Percentiles rank a stretch among this genome's conserved stretches.
Evolutionary conservation across 257 asterid genomes (phyloP).

Genomic region (Nicotiana knightiana): DNA sequence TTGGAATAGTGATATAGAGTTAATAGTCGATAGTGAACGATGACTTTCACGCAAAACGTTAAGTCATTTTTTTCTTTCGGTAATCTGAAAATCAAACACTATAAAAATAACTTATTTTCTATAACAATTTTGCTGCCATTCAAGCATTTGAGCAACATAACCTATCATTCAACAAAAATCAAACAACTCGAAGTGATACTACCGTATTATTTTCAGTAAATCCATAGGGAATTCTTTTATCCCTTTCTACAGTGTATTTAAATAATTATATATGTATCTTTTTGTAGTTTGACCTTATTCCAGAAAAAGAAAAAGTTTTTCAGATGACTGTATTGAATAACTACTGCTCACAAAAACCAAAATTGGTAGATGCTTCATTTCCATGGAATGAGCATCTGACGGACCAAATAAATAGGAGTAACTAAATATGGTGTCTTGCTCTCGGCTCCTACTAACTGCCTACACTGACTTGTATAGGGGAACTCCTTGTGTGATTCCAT

Average conservation of each 20-base stretch:
- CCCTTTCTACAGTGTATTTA: background rate
- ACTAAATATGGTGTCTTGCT: background rate
- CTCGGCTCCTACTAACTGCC: background rate
- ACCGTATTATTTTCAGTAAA: background rate
- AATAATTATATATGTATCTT: background rate
- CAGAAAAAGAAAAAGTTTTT: background rate
- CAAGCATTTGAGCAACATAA: too few relatives aligned
- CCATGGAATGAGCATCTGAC: background rate
- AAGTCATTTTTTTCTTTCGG: too few relatives aligned
- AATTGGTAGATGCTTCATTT: background rate
- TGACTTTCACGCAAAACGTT: too few relatives aligned
- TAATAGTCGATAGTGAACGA: background rate
- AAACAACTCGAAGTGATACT: background rate
- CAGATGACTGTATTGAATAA: background rate
- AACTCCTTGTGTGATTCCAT: background rate
- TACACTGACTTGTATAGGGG: background rate
- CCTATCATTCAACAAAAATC: background rate
- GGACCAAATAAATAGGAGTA: background rate
- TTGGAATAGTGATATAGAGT: background rate
- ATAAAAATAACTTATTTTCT: background rate
- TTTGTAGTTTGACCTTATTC: background rate
- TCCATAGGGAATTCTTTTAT: background rate
- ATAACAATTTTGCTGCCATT: too few relatives aligned
- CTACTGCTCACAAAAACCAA: conserved; percentile 1
- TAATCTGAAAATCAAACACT: background rate